Base-by-base conservation (phyloP, 352 stramenopile species). In the Globisporangium barbulae region DNA sequence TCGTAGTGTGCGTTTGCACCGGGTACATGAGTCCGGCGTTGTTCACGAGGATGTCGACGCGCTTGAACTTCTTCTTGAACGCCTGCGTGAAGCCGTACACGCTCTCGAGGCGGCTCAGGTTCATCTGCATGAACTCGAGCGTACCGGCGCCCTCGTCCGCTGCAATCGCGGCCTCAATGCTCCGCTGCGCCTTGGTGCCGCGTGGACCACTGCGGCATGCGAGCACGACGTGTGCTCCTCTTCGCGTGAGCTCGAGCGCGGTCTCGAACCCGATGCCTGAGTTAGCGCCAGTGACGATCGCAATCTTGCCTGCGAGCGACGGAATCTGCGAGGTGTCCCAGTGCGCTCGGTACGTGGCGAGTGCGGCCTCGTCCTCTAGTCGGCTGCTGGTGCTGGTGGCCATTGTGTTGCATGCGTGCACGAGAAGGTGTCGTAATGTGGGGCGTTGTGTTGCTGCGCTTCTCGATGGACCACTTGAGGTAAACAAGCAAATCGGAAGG, bases 251-350 rank as follows among this genome's bases (percentile, higher is more conserved):
- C 50, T 97, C 72, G 42, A 97, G 78, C 85, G 48, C 79, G 1
- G 81, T 74, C 63, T 90, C 81, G 41, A 81, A 92, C 22, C 90
- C 90, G 64, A 97, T 88, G 8, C 90, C 88, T 17, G 81, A 86
- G 68, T 94, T 96, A 53, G 68, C 73, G 31, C 90, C 90, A 5
- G 90, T 97, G 42, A 97, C 85, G 69, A 96, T 73, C 28, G 74
- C 87, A 22, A 96, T 48, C 31, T 83, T 96, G 25, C 63, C 79
- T 15, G 63, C 30, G 59, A 76, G 69, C 17, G 75, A 71, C 33
- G 72, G 44, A 33, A 87, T 79, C 31, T 37, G 47, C 9, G 68
- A 67, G 39, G 12, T 61, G 39, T 78, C 53, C 71, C 68, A 71
- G 19, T 35, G 53, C 45, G 61, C 52, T 39, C 45, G 31, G 4